phyloP scores from a whole-genome alignment of 2,329 filamentous ascomycete species.

The Talaromyces albobiverticillius region DNA sequence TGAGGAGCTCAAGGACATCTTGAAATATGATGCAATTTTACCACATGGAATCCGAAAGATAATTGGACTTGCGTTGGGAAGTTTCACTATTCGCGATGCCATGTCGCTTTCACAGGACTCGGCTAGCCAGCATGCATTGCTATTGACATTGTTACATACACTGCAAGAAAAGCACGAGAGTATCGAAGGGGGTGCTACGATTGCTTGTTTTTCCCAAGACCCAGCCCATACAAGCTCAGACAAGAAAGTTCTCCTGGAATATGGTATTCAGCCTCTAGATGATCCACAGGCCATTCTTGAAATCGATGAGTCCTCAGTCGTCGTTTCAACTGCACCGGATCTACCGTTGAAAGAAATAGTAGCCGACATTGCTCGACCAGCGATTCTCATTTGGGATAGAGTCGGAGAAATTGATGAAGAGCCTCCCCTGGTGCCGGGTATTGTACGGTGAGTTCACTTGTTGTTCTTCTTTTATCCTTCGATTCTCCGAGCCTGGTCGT shows the following conservation, averaged over 20 bases:
- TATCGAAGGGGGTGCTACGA: no score
- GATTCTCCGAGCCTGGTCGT: no score
- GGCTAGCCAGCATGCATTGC: not conserved
- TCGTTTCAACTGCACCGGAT: not conserved
- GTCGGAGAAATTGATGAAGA: no score
- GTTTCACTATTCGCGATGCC: not conserved
- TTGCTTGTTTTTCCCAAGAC: not conserved
- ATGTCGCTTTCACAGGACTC: not conserved
- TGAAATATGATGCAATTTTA: not conserved
- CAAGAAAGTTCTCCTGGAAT: not conserved
- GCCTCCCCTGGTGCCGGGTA: no score
- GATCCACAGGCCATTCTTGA: constrained; percentile 1
- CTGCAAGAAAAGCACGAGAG: not conserved
- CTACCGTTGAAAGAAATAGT: constrained; percentile 3
- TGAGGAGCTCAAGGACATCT: not conserved
- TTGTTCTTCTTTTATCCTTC: no score
- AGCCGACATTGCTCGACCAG: not conserved
- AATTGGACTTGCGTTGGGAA: constrained; percentile 1
- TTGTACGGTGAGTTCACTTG: no score
- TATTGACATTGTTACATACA: not conserved
- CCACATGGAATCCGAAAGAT: not conserved
- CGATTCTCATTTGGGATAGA: not conserved
- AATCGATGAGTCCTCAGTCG: not conserved
- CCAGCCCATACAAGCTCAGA: not conserved
- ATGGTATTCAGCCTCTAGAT: not conserved